These are phyloP conservation scores for Diplodia seriata DNA, from an alignment of 2,329 filamentous ascomycete species.

Conservation along the genomic window DNA sequence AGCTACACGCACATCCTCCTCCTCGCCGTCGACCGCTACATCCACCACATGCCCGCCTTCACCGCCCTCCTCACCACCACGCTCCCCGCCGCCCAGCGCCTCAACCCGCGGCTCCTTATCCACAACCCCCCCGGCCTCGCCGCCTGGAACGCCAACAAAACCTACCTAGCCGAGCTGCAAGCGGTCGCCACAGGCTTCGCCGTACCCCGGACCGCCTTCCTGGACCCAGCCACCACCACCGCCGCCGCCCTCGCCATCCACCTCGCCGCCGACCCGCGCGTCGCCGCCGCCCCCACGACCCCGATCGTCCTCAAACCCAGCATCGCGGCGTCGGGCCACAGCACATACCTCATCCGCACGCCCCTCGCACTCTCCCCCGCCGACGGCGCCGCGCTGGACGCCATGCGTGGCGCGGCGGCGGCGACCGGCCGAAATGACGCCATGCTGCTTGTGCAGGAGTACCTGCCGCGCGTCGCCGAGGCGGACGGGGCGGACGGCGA, in stretches of 20 bases:
- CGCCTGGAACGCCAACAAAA: conserved; percentile 31
- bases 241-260: not conserved
- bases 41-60: conserved; percentile 27
- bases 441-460: conserved; percentile 27
- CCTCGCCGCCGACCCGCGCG: conserved; percentile 2
- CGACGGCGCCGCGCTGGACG: conserved; percentile 6
- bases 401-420: not conserved
- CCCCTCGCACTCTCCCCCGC: conserved; percentile 9
- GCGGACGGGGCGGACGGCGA: not conserved
- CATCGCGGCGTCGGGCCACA: conserved; percentile 22
- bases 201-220: conserved; percentile 23
- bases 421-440: not conserved
- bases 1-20: conserved; percentile 31
- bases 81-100: conserved; percentile 24
- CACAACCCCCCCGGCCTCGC: conserved; percentile 24
- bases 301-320: conserved; percentile 30
- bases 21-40: conserved; percentile 28
- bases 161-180: conserved; percentile 29
- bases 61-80: conserved; percentile 11
- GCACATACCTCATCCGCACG: conserved; percentile 16
- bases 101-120: conserved; percentile 28
- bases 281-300: not conserved
- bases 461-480: conserved; percentile 8
- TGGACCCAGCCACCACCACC: not conserved
- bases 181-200: not conserved